Base-by-base conservation (phyloP, 1,139 yeast genomes). In the Suhomyces terraborum region DNA sequence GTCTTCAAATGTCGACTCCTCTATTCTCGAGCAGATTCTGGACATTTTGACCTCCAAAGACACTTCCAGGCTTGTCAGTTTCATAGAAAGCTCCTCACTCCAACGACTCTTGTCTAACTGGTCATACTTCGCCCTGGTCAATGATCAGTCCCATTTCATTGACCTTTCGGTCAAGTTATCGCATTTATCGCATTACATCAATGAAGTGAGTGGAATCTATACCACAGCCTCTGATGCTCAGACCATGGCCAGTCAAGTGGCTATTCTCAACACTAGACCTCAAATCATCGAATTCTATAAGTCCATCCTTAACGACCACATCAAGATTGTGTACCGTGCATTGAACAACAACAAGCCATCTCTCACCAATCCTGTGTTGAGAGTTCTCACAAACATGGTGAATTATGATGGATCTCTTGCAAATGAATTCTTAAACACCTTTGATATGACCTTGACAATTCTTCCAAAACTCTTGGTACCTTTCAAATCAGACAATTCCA, bases 271-370 rank as follows among this genome's bases (percentile, higher is more conserved):
- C 27, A 38, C 42, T 32, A 50, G 69, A 64, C 47, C 55, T 1
- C 45, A 42, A n/a, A 47, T 63, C 30, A 38, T 50, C 2, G 62
- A 65, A 5, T 61, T 79, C 36, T 76, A 83, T 43, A 71, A 67
- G 37, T 75, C 75, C 16, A 62, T 88, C 8, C 60, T 88, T 14
- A 68, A 72, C 1, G 75, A 72, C 41, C 78, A 85, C 55, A 59
- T 76, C 36, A 85, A 83, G 52, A 75, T 81, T 17, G 66, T 89
- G 4, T 87, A 86, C 61, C 71, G 95, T 52, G 82, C 86, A 18
- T 65, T 89, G 33, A 77, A 75, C 46, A 77, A 80, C 44, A 62
- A 74, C 50, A 76, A 82, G 48, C 79, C 85, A 0, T 67, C 78
- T 1, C 64, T 80, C 8, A 79, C 93, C 1, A 80, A 77, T 41